These are phyloP conservation scores for Pisolithus thermaeus DNA, from an alignment of 1,284 basidiomycete species.

Conservation along the genomic window DNA sequence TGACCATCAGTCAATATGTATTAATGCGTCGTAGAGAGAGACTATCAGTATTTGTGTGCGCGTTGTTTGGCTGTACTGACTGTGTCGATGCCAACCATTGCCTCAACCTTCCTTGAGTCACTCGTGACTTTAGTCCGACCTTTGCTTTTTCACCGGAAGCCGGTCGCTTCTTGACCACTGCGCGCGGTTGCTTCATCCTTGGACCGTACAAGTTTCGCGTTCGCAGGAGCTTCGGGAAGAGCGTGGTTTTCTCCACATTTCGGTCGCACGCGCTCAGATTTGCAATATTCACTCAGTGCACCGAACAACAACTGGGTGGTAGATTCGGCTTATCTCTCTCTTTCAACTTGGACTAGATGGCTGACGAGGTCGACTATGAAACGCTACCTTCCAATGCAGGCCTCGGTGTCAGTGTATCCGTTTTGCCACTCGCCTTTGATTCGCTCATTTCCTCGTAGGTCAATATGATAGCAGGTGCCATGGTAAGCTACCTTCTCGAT, in stretches of 20 bases:
- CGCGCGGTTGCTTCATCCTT: neutral
- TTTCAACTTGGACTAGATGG: conserved; percentile 30
- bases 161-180: neutral
- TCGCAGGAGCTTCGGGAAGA: neutral
- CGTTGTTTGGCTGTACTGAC: neutral
- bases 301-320: conserved; percentile 2
- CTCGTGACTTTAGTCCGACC: neutral
- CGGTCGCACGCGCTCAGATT: neutral
- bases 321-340: conserved; percentile 1
- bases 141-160: too few species aligned
- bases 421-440: neutral
- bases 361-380: conserved; percentile 73
- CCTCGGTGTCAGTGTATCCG: conserved; percentile 47
- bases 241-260: neutral
- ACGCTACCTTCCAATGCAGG: conserved; percentile 71
- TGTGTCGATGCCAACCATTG: neutral
- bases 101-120: neutral
- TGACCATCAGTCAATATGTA: neutral
- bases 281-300: conserved; percentile 1
- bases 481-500: conserved; percentile 54
- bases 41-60: neutral
- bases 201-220: neutral
- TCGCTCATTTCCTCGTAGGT: conserved; percentile 43
- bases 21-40: neutral
- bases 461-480: conserved; percentile 95